A percentile compares a stretch with the other conserved stretches of the same genome.
phyloP scores from a whole-genome alignment of 1,284 basidiomycete genomes.

The Ustilago hordei region DNA sequence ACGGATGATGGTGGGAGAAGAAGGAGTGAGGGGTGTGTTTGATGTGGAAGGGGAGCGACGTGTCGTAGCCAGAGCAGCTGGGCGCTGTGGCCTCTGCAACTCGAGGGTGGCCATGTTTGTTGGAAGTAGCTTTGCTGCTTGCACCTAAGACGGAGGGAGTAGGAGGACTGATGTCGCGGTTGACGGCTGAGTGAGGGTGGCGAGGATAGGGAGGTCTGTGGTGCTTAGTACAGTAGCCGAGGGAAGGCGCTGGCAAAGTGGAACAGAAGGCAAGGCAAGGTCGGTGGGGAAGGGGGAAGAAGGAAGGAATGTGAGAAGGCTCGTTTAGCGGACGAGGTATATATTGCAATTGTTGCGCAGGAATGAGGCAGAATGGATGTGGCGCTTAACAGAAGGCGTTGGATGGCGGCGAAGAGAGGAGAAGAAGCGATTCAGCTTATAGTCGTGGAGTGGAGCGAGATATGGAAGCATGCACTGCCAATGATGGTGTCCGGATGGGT shows the following conservation, averaged over 20 bases:
- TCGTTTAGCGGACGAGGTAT: slow-evolving; percentile 13
- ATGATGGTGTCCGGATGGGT: too few relatives aligned
- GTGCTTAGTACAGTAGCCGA: too few relatives aligned
- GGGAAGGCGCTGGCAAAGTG: slow-evolving; percentile 12
- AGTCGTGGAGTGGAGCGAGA: background rate
- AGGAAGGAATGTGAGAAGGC: background rate
- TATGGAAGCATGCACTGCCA: background rate
- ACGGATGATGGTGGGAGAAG: slow-evolving; percentile 49
- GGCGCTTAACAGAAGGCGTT: background rate
- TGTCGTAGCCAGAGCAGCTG: slow-evolving; percentile 1
- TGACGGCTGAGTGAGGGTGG: slow-evolving; percentile 6
- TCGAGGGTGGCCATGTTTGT: slow-evolving; percentile 40
- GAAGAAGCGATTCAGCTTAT: background rate
- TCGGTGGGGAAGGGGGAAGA: background rate
- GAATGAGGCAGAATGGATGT: slow-evolving; percentile 5
- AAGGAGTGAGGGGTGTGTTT: slow-evolving; percentile 14
- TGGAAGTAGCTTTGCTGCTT: background rate
- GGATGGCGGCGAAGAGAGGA: background rate
- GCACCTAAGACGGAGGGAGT: background rate
- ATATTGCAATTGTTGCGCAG: slow-evolving; percentile 14
- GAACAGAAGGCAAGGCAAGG: background rate
- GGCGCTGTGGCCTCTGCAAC: slow-evolving; percentile 32
- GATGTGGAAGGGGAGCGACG: slow-evolving; percentile 17
- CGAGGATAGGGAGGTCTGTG: background rate
- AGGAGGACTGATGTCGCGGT: background rate